Evolutionary conservation across 1,284 basidiomycete genomes (phyloP).

Genomic region (Sparassis latifolia): DNA sequence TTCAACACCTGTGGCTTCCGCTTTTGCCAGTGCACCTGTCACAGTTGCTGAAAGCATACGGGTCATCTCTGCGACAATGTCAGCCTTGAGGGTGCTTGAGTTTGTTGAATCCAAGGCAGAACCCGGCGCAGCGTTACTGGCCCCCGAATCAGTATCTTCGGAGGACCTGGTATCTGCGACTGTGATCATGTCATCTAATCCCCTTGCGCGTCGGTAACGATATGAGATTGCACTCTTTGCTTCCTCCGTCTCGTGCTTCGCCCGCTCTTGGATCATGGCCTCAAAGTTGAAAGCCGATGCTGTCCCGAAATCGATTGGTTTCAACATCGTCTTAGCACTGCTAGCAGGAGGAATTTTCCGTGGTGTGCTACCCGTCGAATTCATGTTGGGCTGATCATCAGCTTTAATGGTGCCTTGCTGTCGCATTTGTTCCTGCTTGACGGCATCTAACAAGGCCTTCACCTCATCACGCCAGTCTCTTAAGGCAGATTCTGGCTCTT

Average conservation of each 20-base stretch:
- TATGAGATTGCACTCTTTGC: slow-evolving; percentile 3
- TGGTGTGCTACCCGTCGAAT: too few relatives aligned
- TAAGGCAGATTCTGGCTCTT: neutral
- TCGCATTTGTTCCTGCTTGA: neutral
- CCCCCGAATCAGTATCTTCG: neutral
- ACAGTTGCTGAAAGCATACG: neutral
- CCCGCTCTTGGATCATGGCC: neutral
- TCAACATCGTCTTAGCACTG: neutral
- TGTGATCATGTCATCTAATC: too few relatives aligned
- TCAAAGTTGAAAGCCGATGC: slow-evolving; percentile 1
- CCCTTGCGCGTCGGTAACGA: slow-evolving; percentile 1
- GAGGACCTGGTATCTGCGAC: neutral
- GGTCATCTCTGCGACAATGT: neutral
- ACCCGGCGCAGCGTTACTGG: neutral
- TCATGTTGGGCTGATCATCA: too few relatives aligned
- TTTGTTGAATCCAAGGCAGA: neutral
- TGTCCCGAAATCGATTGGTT: neutral
- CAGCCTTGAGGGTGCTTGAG: neutral
- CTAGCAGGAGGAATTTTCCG: neutral
- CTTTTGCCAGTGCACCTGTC: neutral
- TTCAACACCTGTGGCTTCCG: neutral
- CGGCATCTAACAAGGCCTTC: neutral
- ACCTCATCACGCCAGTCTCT: neutral
- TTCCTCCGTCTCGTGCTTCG: slow-evolving; percentile 1
- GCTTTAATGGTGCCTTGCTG: neutral